Base-by-base conservation (phyloP, 2,329 filamentous ascomycete species). In the Monilinia vaccinii-corymbosi region DNA sequence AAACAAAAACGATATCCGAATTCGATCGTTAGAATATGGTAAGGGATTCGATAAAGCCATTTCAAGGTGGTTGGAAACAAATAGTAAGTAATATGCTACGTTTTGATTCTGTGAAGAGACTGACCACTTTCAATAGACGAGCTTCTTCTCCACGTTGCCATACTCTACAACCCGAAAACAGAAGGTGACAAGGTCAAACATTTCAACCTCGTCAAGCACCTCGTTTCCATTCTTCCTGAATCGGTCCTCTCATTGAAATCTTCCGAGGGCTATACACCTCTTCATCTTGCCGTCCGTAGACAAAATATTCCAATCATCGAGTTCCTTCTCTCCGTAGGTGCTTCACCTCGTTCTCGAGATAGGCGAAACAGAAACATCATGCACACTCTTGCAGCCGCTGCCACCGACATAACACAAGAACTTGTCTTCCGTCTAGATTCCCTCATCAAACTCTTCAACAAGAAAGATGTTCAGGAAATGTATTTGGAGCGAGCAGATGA, bases 281-380 rank as follows among this genome's bases (percentile, higher is more conserved):
- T 95, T 1, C 79, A 85, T 60, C 71, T 89, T 11, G 88, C 89
- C 1, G 86, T 85, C 63, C 73, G 77, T 2, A 73, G 49, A 82
- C 3, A 79, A 81, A 13, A 79, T 80, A 23, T 66, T 78, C 18
- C 75, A 82, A 1, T 81, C 23, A 80, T 81, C 18, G 81, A 82
- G 67, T 75, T 83, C 0, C 78, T 96, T 40, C 78, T 93, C 55
- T 75, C 79, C 1, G 82, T 81, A 31, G 88, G 87, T 3, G 88
- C 88, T 2, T 83, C 94, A 68, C 85, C 89, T 68, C 81, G 82
- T 1, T 75, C 75, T 38, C 84, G 84, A 28, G 85, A 89, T 68
- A 74, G 73, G 11, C 70, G 74, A 3, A 83, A 83, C 13, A 78
- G 82, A 65, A 95, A 93, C 66, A 74, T 93, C 18, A 64, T 93